phyloP scores from a whole-genome alignment of 495 filamentous ascomycete species.

The Choiromyces venosus region DNA sequence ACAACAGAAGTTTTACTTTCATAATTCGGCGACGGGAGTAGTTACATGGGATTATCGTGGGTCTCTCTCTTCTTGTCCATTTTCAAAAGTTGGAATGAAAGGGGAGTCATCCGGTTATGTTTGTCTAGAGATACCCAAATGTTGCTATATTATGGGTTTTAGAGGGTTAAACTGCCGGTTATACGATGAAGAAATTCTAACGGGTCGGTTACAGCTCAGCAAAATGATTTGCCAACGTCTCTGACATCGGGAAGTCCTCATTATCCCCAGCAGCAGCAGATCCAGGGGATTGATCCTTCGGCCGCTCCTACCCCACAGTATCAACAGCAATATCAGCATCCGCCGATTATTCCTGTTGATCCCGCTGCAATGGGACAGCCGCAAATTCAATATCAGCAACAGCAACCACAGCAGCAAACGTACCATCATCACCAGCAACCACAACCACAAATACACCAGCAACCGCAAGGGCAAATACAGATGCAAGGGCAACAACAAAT shows the following conservation, averaged over 20 bases:
- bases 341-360: neutral
- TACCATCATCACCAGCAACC: conserved; percentile 5
- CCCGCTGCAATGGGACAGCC: neutral
- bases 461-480: conserved; percentile 12
- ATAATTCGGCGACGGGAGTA: conserved; percentile 21
- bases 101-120: neutral
- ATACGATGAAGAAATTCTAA: conserved; percentile 5
- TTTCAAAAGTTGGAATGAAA: neutral
- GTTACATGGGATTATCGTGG: conserved; percentile 34
- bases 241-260: conserved; percentile 14
- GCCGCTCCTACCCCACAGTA: neutral
- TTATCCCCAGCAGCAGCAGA: conserved; percentile 19
- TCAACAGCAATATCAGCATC: conserved; percentile 21
- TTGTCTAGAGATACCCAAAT: neutral
- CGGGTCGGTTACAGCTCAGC: conserved; percentile 14
- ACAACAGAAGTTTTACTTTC: conserved; percentile 35
- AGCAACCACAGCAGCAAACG: conserved; percentile 16
- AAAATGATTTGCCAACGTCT: conserved; percentile 19
- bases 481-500: conserved; percentile 20
- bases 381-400: neutral
- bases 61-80: neutral
- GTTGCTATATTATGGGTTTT: neutral
- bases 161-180: conserved; percentile 3
- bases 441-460: conserved; percentile 5
- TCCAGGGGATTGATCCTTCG: conserved; percentile 1